Base-by-base conservation (phyloP, 768 basidiomycete species). In the Boletus tylopilopsis region DNA sequence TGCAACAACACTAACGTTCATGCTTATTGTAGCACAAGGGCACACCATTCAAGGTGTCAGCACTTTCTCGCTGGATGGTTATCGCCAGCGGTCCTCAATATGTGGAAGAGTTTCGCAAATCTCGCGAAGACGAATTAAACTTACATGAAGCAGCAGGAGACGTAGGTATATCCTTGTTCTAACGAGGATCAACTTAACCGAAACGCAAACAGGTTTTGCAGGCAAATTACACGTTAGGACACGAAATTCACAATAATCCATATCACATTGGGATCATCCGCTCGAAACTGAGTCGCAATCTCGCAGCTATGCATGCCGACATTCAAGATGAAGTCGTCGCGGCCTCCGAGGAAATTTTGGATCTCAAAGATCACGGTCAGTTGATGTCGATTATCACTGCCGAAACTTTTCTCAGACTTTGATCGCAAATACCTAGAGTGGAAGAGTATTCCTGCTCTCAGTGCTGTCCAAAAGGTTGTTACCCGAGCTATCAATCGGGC, bases 291-390 rank as follows among this genome's bases (percentile, higher is more conserved):
- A 71, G 69, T 12, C 67, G 77, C 6, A 72, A 71, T 42, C 60
- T 81, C 11, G 65, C 58, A 2, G 49, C 45, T 4, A 54, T 71
- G 3, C 72, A 77, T 50, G 62, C 70, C 0, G 69, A 72, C 22
- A 57, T 81, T 9, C 67, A 62, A 6, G 72, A 77, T 24, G 81
- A 83, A 54, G 63, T 80, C 13, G 42, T 56, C 2, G 46, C 57
- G 0, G 67, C 79, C 0, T 73, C 78, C 45, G 57, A 63, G 1
- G 75, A 74, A 5, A 51, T 64, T 33, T 61, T 81, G 10, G 30
- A 51, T 16, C 48, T 57, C 18, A 42, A 24, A 15, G 58, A 45
- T 9, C 21, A 62, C 21, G 63, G 62, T 64, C 22, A 50, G 40
- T 15, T 16, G 7, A 29, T 3, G 13, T 10, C 29, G 6, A 30